A percentile compares a stretch with the other conserved stretches of the same genome.
phyloP scores from a whole-genome alignment of 257 asterid genomes.

The Haberlea rhodopensis region DNA sequence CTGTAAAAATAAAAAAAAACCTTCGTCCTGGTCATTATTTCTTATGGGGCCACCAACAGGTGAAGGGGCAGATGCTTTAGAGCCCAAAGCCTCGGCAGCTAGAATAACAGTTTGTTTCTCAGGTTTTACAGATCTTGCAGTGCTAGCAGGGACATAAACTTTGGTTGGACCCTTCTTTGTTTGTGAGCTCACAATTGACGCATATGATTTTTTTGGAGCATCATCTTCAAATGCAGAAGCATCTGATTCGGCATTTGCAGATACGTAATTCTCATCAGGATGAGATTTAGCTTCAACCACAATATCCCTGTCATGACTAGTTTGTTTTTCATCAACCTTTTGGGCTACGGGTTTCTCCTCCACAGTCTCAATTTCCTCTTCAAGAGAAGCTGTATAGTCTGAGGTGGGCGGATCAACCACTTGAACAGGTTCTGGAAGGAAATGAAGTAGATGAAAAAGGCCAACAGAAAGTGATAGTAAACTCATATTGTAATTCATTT shows the following conservation, averaged over 20 bases:
- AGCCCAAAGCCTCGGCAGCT: slow-evolving; percentile 35
- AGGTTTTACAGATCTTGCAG: slow-evolving; percentile 33
- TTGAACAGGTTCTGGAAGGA: slow-evolving; percentile 55
- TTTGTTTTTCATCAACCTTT: slow-evolving; percentile 46
- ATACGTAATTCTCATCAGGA: slow-evolving; percentile 37
- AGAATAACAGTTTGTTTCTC: slow-evolving; percentile 42
- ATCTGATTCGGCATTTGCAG: slow-evolving; percentile 36
- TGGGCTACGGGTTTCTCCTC: slow-evolving; percentile 41
- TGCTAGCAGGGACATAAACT: slow-evolving; percentile 54
- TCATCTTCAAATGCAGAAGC: slow-evolving; percentile 53
- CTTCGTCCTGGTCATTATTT: slow-evolving; percentile 54
- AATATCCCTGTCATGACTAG: slow-evolving; percentile 40
- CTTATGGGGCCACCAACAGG: slow-evolving; percentile 38
- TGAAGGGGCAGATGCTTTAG: slow-evolving; percentile 37
- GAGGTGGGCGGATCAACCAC: slow-evolving; percentile 45
- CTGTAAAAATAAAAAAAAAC: slow-evolving; percentile 28
- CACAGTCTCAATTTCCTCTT: slow-evolving; percentile 43
- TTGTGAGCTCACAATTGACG: slow-evolving; percentile 73
- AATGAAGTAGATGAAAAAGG: slow-evolving; percentile 23
- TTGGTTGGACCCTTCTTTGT: slow-evolving; percentile 54
- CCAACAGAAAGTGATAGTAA: not conserved
- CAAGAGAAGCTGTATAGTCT: slow-evolving; percentile 38
- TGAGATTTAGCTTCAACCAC: slow-evolving; percentile 44
- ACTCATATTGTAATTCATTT: slow-evolving; percentile 6
- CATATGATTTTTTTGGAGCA: slow-evolving; percentile 81